phyloP scores from a whole-genome alignment of 371 early-diverging fungal genomes.

The Lichtheimia hyalospora region DNA sequence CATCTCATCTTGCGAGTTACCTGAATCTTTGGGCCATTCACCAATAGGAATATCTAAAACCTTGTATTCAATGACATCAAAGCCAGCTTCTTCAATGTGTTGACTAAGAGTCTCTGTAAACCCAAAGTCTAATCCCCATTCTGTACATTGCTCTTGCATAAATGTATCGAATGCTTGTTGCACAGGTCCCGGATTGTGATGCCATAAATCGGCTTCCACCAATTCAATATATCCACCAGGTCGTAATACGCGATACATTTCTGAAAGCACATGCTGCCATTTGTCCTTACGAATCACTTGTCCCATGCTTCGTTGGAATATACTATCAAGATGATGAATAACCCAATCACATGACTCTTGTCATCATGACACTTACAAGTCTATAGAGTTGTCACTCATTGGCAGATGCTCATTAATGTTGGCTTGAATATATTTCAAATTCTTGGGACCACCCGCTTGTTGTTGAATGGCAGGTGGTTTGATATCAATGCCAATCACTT shows the following conservation, averaged over 20 bases:
- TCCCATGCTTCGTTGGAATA: constrained; percentile 47
- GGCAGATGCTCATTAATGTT: constrained; percentile 40
- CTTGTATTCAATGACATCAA: constrained; percentile 22
- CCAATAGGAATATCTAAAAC: constrained; percentile 46
- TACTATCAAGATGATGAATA: constrained; percentile 15
- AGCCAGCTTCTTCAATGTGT: constrained; percentile 24
- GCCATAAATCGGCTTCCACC: constrained; percentile 41
- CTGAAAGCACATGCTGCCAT: constrained; percentile 34
- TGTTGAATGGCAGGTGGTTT: constrained; percentile 29
- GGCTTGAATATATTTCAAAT: constrained; percentile 32
- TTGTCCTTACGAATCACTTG: constrained; percentile 31
- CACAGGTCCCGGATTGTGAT: constrained; percentile 50
- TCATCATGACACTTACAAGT: constrained; percentile 33
- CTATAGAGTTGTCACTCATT: constrained; percentile 36
- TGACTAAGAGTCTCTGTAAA: constrained; percentile 27
- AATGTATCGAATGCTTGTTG: constrained; percentile 46
- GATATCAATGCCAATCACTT: constrained; percentile 55
- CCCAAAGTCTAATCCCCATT: constrained; percentile 31
- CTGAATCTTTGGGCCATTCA: constrained; percentile 49
- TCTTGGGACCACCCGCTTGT: constrained; percentile 35
- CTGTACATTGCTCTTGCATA: constrained; percentile 31
- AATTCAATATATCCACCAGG: constrained; percentile 47
- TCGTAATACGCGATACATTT: constrained; percentile 41
- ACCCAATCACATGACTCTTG: background rate
- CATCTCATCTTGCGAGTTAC: background rate